phyloP scores from a whole-genome alignment of 176 grass and related monocot genomes.

The Hsuehochloa calcarea region DNA sequence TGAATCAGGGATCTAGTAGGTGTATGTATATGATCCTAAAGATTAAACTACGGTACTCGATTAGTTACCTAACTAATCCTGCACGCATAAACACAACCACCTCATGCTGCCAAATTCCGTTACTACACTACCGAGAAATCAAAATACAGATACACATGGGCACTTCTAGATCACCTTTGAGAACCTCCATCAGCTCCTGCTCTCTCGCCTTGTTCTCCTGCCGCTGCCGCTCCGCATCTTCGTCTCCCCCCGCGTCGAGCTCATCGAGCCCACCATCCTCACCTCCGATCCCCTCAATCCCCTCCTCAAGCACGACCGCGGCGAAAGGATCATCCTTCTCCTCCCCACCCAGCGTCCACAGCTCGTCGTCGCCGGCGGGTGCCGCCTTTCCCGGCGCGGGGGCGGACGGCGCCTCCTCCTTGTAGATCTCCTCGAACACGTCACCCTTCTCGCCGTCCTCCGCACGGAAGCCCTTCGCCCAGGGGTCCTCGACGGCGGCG shows the following conservation, averaged over 20 bases:
- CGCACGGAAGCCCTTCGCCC: constrained; percentile 36
- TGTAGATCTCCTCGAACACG: constrained; percentile 48
- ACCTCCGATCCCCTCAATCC: constrained; percentile 32
- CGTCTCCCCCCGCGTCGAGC: constrained; percentile 23
- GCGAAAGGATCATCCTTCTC: constrained; percentile 59
- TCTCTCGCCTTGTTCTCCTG: constrained; percentile 50
- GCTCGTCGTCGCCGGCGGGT: background rate
- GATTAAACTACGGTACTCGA: background rate
- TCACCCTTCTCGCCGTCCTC: constrained; percentile 37
- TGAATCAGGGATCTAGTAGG: background rate
- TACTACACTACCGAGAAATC: background rate
- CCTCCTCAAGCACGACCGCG: constrained; percentile 44
- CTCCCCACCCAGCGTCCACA: constrained; percentile 40
- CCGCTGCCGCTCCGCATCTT: constrained; percentile 40
- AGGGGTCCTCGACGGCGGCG: constrained; percentile 23
- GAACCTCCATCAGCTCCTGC: constrained; percentile 63
- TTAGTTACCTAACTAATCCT: constrained; percentile 5
- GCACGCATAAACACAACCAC: background rate
- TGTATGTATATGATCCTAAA: background rate
- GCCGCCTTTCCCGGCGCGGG: background rate
- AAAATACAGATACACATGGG: constrained; percentile 2
- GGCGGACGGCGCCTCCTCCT: constrained; percentile 18
- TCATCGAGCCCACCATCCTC: constrained; percentile 28
- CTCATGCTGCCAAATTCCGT: background rate
- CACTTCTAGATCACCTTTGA: constrained; percentile 62